These are phyloP conservation scores for Xylariaceae sp. DNA, from an alignment of 2,329 filamentous ascomycete genomes.

Conservation along the genomic window DNA sequence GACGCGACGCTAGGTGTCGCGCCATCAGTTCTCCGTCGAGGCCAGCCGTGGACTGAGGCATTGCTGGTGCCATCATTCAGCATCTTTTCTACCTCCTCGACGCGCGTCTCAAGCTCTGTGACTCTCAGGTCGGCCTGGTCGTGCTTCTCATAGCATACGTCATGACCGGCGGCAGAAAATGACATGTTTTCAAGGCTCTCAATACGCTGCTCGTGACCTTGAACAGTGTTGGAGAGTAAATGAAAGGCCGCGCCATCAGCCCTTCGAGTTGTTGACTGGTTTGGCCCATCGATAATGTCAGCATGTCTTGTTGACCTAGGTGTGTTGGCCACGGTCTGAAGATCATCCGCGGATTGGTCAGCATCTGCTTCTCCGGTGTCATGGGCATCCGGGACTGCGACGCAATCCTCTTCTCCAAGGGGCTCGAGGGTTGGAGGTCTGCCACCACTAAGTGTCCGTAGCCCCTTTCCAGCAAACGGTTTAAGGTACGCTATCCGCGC, in stretches of 20 bases:
- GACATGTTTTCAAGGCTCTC: conserved; percentile 67
- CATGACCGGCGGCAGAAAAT: conserved; percentile 61
- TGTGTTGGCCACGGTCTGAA: conserved; percentile 32
- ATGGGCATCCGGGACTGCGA: conserved; percentile 19
- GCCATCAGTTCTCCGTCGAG: conserved; percentile 40
- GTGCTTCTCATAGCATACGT: conserved; percentile 64
- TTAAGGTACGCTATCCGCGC: conserved; percentile 48
- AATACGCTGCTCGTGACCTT: conserved; percentile 60
- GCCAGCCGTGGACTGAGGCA: conserved; percentile 35
- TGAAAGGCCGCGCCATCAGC: conserved; percentile 39
- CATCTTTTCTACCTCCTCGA: conserved; percentile 56
- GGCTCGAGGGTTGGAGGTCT: conserved; percentile 33
- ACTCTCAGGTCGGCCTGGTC: conserved; percentile 64
- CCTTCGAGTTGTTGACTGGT: conserved; percentile 19
- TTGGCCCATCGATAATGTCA: conserved; percentile 22
- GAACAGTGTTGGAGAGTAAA: conserved; percentile 49
- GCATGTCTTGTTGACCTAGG: conserved; percentile 29
- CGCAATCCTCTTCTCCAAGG: conserved; percentile 31
- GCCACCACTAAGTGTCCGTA: conserved; percentile 49
- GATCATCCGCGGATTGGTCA: conserved; percentile 27
- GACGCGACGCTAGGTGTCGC: conserved; percentile 46
- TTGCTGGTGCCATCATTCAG: conserved; percentile 45
- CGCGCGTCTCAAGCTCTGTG: conserved; percentile 62
- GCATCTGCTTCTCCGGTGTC: conserved; percentile 20
- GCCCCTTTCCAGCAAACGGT: conserved; percentile 53